Evolutionary conservation across 192 early-diverging fungal species (phyloP).

Genomic region (Podila horticola): DNA sequence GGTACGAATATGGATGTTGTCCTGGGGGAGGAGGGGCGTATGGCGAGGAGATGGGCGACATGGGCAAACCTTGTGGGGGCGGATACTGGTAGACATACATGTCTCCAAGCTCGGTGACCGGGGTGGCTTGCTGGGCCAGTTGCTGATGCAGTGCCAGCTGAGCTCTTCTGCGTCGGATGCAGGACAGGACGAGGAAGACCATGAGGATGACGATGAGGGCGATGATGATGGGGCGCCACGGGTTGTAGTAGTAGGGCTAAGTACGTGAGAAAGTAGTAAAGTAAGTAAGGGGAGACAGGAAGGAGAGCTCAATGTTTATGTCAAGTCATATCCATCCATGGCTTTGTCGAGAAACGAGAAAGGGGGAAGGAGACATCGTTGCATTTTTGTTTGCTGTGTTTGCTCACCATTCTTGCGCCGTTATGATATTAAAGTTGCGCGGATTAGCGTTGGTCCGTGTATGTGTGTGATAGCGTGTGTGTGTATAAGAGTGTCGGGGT

Average conservation of each 20-base stretch:
- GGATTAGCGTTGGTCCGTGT: no score
- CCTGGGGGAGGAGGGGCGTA: not conserved
- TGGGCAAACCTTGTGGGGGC: constrained; percentile 5
- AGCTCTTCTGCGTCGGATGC: constrained; percentile 5
- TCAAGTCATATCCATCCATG: no score
- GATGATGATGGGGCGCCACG: constrained; percentile 3
- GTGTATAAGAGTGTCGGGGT: no score
- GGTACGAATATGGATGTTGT: not conserved
- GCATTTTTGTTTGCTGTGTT: no score
- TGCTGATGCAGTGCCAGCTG: not conserved
- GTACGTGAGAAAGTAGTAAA: no score
- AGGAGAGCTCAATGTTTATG: no score
- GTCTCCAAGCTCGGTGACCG: not conserved
- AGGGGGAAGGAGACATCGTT: no score
- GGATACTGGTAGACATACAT: constrained; percentile 19
- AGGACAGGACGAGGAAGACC: constrained; percentile 7
- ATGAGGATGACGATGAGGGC: constrained; percentile 14
- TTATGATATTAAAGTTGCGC: no score
- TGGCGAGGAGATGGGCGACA: not conserved
- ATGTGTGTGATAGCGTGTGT: no score
- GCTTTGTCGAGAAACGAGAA: no score
- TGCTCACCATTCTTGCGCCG: no score
- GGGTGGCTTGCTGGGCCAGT: not conserved
- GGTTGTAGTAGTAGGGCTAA: not conserved
- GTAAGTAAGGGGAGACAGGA: no score